Conservation (phyloP, 148 eudicot species). For the Rhododendron molle region DNA sequence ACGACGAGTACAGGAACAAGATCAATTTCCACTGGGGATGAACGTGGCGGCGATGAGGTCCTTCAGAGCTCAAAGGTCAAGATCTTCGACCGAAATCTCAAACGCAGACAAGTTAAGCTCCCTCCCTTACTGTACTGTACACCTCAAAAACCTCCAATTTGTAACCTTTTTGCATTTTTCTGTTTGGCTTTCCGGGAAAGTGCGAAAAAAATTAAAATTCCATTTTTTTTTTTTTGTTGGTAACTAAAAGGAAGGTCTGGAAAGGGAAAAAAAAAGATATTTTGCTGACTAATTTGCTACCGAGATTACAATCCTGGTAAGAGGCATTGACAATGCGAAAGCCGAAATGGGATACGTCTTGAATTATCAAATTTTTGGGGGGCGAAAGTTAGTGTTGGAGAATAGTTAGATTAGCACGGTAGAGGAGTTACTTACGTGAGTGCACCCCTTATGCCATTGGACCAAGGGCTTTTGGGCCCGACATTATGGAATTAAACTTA, state of each 20-base stretch:
- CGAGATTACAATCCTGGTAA: neutral
- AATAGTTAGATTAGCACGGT: neutral
- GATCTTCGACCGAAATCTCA: constrained; percentile 82
- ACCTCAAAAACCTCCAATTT: neutral
- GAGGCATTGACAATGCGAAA: neutral
- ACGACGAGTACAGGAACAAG: neutral
- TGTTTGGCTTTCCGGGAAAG: neutral
- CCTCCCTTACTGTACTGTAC: neutral
- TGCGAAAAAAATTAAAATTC: neutral
- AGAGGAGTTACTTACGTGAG: neutral
- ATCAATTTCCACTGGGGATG: constrained; percentile 19
- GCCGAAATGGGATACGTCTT: neutral
- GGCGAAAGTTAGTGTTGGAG: neutral
- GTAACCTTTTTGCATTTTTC: neutral
- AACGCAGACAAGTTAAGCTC: constrained; percentile 66
- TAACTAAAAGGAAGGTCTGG: no score
- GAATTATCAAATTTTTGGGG: neutral
- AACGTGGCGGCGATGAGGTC: constrained; percentile 22
- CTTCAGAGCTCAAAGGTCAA: constrained; percentile 52
- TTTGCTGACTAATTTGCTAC: neutral
- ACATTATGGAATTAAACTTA: neutral
- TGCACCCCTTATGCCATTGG: neutral
- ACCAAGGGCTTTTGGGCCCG: neutral
- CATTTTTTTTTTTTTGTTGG: no score
- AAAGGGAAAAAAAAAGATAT: no score